These are phyloP conservation scores for Camelina hispida DNA, from an alignment of 345 rosid species.

Conservation along the genomic window DNA sequence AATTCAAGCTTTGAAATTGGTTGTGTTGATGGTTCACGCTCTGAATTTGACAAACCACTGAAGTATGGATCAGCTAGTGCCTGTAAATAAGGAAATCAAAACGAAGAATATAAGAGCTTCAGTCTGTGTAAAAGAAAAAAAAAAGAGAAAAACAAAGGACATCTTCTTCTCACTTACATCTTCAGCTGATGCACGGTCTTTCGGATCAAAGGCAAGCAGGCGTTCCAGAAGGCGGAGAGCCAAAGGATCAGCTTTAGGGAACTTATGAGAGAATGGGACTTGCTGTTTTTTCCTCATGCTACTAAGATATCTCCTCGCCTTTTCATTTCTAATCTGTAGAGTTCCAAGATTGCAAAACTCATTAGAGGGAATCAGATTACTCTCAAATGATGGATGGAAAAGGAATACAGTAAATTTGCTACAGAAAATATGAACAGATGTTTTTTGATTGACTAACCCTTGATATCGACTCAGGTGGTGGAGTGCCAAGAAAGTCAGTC, in stretches of 20 bases:
- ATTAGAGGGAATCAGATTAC: slow-evolving; percentile 5
- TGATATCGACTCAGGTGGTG: slow-evolving; percentile 72
- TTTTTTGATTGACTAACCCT: slow-evolving; percentile 57
- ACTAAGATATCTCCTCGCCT: slow-evolving; percentile 94
- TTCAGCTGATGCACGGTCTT: slow-evolving; percentile 94
- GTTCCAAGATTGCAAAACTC: slow-evolving; percentile 28
- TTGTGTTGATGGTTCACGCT: slow-evolving; percentile 86
- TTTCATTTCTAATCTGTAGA: slow-evolving; percentile 90
- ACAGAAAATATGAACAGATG: not conserved
- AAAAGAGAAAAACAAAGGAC: not conserved
- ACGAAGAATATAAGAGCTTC: slow-evolving; percentile 1
- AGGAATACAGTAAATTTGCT: slow-evolving; percentile 21
- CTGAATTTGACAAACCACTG: slow-evolving; percentile 79
- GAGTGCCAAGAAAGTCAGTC: slow-evolving; percentile 97
- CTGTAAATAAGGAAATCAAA: slow-evolving; percentile 52
- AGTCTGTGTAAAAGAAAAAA: not conserved
- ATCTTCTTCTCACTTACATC: slow-evolving; percentile 53
- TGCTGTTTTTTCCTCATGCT: slow-evolving; percentile 90
- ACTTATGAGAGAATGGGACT: slow-evolving; percentile 81
- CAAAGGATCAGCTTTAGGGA: slow-evolving; percentile 80
- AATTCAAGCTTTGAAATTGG: slow-evolving; percentile 97
- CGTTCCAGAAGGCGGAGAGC: slow-evolving; percentile 79
- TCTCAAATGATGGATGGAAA: slow-evolving; percentile 23
- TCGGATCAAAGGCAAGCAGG: slow-evolving; percentile 96
- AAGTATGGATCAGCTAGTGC: slow-evolving; percentile 94